A percentile compares a stretch with the other conserved stretches of the same genome.
phyloP scores from a whole-genome alignment of 108 stramenopile genomes.

The Parietichytrium sp. region DNA sequence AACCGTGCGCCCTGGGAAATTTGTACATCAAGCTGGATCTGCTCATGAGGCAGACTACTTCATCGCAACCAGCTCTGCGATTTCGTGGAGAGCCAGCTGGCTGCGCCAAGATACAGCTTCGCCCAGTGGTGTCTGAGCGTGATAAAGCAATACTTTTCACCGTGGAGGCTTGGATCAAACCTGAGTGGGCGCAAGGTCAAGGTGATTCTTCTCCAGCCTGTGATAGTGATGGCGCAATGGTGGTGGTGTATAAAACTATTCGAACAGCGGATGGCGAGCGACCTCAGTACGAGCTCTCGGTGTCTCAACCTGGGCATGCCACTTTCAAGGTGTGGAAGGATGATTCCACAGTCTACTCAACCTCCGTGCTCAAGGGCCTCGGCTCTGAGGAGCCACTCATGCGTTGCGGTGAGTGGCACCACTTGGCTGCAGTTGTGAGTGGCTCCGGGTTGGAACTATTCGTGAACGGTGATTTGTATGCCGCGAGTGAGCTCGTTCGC shows the following conservation, averaged over 20 bases:
- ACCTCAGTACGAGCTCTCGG: not conserved
- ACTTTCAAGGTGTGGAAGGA: slow-evolving; percentile 17
- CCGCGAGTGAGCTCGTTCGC: not conserved
- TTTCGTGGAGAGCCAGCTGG: not conserved
- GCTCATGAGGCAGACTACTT: slow-evolving; percentile 13
- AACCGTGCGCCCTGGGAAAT: not conserved
- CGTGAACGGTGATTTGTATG: not conserved
- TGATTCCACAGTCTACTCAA: not conserved
- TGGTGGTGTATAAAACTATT: not conserved
- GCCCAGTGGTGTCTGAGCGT: not conserved
- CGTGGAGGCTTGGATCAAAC: slow-evolving; percentile 9
- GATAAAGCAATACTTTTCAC: not conserved
- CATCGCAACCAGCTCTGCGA: not conserved
- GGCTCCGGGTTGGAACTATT: not conserved
- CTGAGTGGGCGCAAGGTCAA: not conserved
- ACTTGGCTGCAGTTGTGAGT: slow-evolving; percentile 2
- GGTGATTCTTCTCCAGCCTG: too few relatives aligned
- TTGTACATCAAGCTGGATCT: slow-evolving; percentile 10
- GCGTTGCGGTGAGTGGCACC: not conserved
- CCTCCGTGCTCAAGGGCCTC: slow-evolving; percentile 7
- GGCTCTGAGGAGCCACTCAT: not conserved
- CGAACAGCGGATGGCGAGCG: not conserved
- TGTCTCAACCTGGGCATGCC: not conserved
- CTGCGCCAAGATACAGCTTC: not conserved
- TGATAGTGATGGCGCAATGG: too few relatives aligned